Base-by-base conservation (phyloP, 2,329 filamentous ascomycete genomes). In the Verticillium albo-atrum region DNA sequence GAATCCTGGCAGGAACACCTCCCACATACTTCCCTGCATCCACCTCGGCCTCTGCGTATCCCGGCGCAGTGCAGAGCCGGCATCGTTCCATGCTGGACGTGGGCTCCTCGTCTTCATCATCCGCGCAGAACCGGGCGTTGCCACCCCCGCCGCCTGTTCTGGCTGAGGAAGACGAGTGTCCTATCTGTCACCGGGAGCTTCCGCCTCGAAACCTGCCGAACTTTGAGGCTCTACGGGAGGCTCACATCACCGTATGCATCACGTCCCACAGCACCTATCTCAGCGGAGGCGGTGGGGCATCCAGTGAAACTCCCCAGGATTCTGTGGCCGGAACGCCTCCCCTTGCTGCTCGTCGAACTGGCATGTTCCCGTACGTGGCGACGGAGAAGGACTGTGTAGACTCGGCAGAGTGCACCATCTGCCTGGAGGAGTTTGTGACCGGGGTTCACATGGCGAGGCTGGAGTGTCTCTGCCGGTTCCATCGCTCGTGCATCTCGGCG, bases 81-180 rank as follows among this genome's bases (percentile, higher is more conserved):
- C 69, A 68, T 60, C 70, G 68, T n/a, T 70, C 72, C 6, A 65
- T 71, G 55, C 62, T 71, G 17, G 68, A 75, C n/a, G 68, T 70
- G 9, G 70, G 71, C 10, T 64, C 66, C 6, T 64, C 73, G 3
- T 74, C 71, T 3, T 67, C 72, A 10, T 72, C 77, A 3, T 75
- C 75, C 2, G 72, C 74, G 4, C 67, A 71, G 20, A 76, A 71
- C 42, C 76, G 74, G 26, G 75, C 72, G 28, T 68, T 74, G 37
- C 77, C 75, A 1, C 77, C 75, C 2, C 77, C 75, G 4, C 78
- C 77, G 12, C 79, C 76, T 1, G 83, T 82, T 59, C 79, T 83
- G 67, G 78, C 80, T 6, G 90, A 93, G 70, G 90, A 92, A 68
- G 90, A 93, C 68, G 88, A 91, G 67, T 94, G 90, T 62, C 90